Evolutionary conservation across 2,329 filamentous ascomycete species (phyloP).

Genomic region (Xylariales sp.): DNA sequence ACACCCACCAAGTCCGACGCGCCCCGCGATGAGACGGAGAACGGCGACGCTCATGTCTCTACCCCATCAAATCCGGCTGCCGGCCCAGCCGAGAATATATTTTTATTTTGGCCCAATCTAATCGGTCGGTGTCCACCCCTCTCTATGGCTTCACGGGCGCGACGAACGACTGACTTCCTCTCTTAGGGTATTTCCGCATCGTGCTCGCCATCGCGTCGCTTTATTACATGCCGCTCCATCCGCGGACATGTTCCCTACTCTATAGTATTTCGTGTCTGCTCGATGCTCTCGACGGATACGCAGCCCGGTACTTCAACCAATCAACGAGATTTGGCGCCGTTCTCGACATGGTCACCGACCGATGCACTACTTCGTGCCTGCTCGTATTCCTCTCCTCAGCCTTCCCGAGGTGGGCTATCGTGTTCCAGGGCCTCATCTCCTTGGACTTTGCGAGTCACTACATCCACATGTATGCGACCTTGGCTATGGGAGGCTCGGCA

Average conservation of each 20-base stretch:
- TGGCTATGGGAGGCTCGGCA: slow-evolving; percentile 84
- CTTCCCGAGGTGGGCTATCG: slow-evolving; percentile 91
- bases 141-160: neutral
- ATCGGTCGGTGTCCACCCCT: slow-evolving; percentile 69
- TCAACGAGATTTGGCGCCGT: slow-evolving; percentile 96
- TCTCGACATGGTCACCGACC: slow-evolving; percentile 98
- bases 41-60: slow-evolving; percentile 52
- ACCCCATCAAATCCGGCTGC: slow-evolving; percentile 49
- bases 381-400: slow-evolving; percentile 95
- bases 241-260: slow-evolving; percentile 90
- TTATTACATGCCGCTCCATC: slow-evolving; percentile 99
- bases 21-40: slow-evolving; percentile 56
- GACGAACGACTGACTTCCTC: slow-evolving; percentile 21
- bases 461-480: slow-evolving; percentile 98
- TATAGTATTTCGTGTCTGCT: slow-evolving; percentile 96
- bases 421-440: slow-evolving; percentile 94
- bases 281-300: slow-evolving; percentile 93
- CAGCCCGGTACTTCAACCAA: slow-evolving; percentile 89
- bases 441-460: slow-evolving; percentile 97
- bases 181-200: slow-evolving; percentile 78
- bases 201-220: slow-evolving; percentile 88
- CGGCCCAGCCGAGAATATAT: slow-evolving; percentile 76
- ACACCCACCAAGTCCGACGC: slow-evolving; percentile 39
- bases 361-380: slow-evolving; percentile 94
- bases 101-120: slow-evolving; percentile 83